Base-by-base conservation (phyloP, 1,139 yeast genomes). In the Saccharomyces hybrid region DNA sequence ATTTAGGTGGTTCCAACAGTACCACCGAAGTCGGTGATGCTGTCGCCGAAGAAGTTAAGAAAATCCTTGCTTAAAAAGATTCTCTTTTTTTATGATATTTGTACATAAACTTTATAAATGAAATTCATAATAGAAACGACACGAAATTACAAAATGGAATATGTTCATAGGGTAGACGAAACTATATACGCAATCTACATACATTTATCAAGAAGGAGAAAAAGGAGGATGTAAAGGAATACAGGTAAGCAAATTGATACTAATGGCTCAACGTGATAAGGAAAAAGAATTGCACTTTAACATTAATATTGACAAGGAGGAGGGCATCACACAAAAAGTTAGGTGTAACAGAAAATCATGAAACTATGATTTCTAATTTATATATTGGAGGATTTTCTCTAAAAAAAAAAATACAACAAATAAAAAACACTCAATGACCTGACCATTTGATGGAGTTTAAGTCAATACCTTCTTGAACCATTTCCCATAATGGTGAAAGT, bases 391-490 rank as follows among this genome's bases (percentile, higher is more conserved):
- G 23, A 20, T 26, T 46, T 5, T 14, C 25, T 46, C 31, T 46
- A 26, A 46, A 49, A 47, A 50, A 46, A 16, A 38, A 32, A 31
- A 4, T 13, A 48, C 23, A 20, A 20, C 23, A 20, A 20, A 20
- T 20, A 28, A 16, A 38, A 46, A 23, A 11, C 20, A 42, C 16
- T 62, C 59, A 90, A 73, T 91, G 98, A 59, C 96, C 97, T 56
- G 96, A 88, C 99, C 99, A 93, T 75, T 93, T 96, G 66, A 93
- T 93, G 48, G 95, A 80, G 66, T 86, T 81, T 71, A 95, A 79
- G 69, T 93, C 99, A 67, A 93, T 91, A 61, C 99, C 99, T 62
- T 93, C 99, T 73, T 93, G 96, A 54, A 89, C 96, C 98, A 93
- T 91, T 75, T 93, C 99, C 98, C 98, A 93, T 64, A 93, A 78